phyloP scores from a whole-genome alignment of 352 stramenopile genomes.

The Globisporangium nagaii region DNA sequence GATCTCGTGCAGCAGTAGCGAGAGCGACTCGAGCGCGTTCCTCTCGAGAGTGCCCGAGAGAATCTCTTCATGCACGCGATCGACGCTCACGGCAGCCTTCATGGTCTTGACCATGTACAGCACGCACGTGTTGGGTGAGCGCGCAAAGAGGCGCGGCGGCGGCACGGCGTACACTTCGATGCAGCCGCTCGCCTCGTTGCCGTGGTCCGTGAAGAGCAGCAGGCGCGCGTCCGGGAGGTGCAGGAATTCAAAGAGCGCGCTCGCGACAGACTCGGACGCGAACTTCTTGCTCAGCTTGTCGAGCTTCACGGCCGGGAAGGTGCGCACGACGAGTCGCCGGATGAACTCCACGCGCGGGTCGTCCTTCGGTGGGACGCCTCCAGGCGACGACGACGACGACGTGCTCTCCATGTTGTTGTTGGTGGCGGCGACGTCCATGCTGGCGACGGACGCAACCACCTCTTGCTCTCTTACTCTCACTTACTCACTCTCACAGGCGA shows the following conservation, averaged over 20 bases:
- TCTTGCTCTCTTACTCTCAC: too few relatives aligned
- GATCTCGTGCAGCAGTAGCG: slow-evolving; percentile 67
- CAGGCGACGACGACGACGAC: neutral
- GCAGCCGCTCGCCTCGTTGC: slow-evolving; percentile 37
- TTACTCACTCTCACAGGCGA: too few relatives aligned
- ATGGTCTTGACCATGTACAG: slow-evolving; percentile 74
- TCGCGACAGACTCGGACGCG: slow-evolving; percentile 53
- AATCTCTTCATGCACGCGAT: slow-evolving; percentile 67
- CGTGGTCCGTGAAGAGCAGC: slow-evolving; percentile 70
- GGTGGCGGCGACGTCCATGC: neutral
- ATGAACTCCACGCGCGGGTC: slow-evolving; percentile 66
- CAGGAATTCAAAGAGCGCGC: slow-evolving; percentile 66
- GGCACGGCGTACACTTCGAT: slow-evolving; percentile 65
- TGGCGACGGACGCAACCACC: neutral
- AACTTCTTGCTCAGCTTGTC: slow-evolving; percentile 56
- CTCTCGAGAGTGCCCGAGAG: slow-evolving; percentile 67
- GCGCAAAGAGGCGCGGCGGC: slow-evolving; percentile 37
- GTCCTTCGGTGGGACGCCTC: slow-evolving; percentile 53
- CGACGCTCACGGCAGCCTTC: slow-evolving; percentile 53
- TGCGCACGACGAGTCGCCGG: slow-evolving; percentile 48
- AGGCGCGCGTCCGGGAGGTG: slow-evolving; percentile 54
- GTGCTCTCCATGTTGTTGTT: neutral
- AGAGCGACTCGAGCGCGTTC: slow-evolving; percentile 69
- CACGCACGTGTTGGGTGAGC: slow-evolving; percentile 25
- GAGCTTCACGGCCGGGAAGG: slow-evolving; percentile 55